Conservation (phyloP, 495 filamentous ascomycete genomes). For the Annulohypoxylon bovei region DNA sequence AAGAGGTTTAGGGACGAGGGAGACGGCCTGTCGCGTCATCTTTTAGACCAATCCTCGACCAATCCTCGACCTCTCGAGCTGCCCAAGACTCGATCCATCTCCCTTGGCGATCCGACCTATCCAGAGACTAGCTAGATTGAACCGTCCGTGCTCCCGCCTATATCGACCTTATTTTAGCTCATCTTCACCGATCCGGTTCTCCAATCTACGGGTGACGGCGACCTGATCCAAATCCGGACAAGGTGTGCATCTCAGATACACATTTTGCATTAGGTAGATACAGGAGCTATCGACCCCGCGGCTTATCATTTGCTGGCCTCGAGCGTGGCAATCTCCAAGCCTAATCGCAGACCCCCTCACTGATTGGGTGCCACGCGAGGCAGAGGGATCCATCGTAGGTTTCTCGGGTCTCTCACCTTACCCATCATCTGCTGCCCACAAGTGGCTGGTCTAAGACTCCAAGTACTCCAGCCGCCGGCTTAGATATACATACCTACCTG, state of each 20-base stretch:
- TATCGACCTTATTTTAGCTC: conserved; percentile 29
- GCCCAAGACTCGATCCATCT: conserved; percentile 21
- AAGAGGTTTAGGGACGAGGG: conserved; percentile 12
- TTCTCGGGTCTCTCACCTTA: conserved; percentile 40
- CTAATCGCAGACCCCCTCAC: conserved; percentile 14
- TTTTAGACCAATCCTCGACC: conserved; percentile 36
- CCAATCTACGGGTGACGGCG: neutral
- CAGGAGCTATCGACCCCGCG: conserved; percentile 28
- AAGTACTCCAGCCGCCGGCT: conserved; percentile 22
- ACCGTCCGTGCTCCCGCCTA: conserved; percentile 23
- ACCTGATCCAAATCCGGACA: conserved; percentile 10
- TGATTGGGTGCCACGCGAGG: conserved; percentile 43
- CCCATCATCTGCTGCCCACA: conserved; percentile 33
- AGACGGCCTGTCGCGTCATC: conserved; percentile 26
- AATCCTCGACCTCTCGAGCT: conserved; percentile 25
- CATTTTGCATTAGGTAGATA: neutral
- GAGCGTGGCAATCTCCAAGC: conserved; percentile 7
- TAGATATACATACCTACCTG: neutral
- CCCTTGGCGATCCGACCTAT: conserved; percentile 36
- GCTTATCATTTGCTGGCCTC: conserved; percentile 39
- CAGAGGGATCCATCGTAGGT: conserved; percentile 38
- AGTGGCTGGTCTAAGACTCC: conserved; percentile 14
- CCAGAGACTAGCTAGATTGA: conserved; percentile 24
- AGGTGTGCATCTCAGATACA: conserved; percentile 4
- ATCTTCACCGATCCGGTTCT: conserved; percentile 29